A percentile compares a stretch with the other conserved stretches of the same genome.
Conservation (phyloP, 176 grass and related monocot genomes). For the maize (Zea mays) region DNA sequence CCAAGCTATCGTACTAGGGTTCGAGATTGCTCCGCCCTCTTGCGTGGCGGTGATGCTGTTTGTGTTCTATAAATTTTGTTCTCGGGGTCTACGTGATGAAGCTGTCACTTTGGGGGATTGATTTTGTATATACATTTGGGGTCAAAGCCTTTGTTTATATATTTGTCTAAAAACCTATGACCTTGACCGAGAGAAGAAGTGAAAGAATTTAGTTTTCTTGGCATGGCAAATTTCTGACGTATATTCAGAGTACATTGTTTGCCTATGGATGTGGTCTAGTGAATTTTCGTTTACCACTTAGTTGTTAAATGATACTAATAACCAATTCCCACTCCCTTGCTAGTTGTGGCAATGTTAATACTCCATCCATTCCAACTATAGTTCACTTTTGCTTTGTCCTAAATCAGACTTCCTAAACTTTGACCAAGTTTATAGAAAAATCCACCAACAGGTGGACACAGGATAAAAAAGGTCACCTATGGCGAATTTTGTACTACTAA, state of each 20-base stretch:
- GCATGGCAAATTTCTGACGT: background rate
- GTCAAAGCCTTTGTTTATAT: background rate
- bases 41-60: background rate
- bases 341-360: too few relatives aligned
- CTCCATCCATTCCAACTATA: too few relatives aligned
- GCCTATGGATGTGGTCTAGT: too few relatives aligned
- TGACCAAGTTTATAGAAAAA: too few relatives aligned
- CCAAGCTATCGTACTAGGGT: constrained; percentile 33
- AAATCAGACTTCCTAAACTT: background rate
- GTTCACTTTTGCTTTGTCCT: too few relatives aligned
- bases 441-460: too few relatives aligned
- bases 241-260: too few relatives aligned
- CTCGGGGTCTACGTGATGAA: background rate
- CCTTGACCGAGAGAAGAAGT: background rate
- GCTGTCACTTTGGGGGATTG: background rate
- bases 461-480: too few relatives aligned
- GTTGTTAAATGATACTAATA: too few relatives aligned
- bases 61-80: background rate
- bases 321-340: too few relatives aligned
- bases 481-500: too few relatives aligned
- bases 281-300: too few relatives aligned
- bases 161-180: background rate
- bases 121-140: constrained; percentile 2
- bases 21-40: constrained; percentile 5
- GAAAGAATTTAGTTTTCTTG: background rate